These are phyloP conservation scores for Chrysoporthe cubensis DNA, from an alignment of 2,329 filamentous ascomycete species.

Conservation along the genomic window DNA sequence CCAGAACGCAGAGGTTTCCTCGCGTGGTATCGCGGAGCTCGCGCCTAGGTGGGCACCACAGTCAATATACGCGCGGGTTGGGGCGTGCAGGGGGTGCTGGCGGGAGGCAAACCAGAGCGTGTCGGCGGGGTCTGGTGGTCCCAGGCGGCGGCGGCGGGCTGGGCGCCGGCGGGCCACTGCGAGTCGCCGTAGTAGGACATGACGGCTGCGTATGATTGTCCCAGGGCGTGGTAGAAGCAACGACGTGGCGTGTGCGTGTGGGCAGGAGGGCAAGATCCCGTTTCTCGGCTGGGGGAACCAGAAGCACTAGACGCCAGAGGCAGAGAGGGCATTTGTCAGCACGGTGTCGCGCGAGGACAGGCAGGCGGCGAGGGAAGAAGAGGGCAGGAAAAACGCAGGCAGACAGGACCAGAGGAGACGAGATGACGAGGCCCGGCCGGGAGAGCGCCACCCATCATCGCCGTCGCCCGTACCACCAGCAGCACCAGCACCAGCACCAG, in stretches of 20 bases:
- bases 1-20: constrained; percentile 40
- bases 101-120: constrained; percentile 34
- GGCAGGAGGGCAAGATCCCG: constrained; percentile 15
- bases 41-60: constrained; percentile 34
- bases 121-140: constrained; percentile 37
- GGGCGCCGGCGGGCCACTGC: constrained; percentile 36
- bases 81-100: background rate
- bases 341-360: background rate
- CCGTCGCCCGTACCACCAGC: background rate
- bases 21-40: constrained; percentile 41
- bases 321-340: constrained; percentile 23
- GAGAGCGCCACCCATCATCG: background rate
- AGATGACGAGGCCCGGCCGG: background rate
- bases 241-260: constrained; percentile 13
- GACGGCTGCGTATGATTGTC: constrained; percentile 7
- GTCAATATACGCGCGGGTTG: constrained; percentile 14
- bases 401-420: too few species aligned
- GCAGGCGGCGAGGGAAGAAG: background rate
- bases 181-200: constrained; percentile 39
- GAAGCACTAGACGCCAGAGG: constrained; percentile 14
- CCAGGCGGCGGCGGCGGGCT: constrained; percentile 31
- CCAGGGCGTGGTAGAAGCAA: background rate
- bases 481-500: background rate
- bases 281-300: background rate
- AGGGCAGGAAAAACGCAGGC: background rate